These are phyloP conservation scores for Aspergillus affinis DNA, from an alignment of 495 filamentous ascomycete genomes.

Conservation along the genomic window DNA sequence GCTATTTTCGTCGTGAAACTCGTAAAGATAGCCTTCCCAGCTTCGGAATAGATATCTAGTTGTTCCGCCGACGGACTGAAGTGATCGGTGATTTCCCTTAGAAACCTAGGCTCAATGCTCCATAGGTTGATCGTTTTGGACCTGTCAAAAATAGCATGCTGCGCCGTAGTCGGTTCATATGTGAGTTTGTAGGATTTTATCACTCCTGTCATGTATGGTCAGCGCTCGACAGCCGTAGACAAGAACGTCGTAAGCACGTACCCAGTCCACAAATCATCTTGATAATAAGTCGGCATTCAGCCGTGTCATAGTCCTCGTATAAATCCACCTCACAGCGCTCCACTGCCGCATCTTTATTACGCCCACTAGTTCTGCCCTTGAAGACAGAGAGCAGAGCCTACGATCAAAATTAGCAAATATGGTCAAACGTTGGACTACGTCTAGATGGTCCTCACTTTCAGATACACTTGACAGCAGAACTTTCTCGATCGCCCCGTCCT, in stretches of 20 bases:
- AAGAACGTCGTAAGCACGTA: constrained; percentile 28
- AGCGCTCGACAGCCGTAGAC: not conserved
- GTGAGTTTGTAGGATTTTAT: constrained; percentile 89
- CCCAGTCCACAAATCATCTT: constrained; percentile 85
- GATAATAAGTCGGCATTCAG: constrained; percentile 77
- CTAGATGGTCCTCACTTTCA: constrained; percentile 46
- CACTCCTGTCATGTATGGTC: constrained; percentile 56
- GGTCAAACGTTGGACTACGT: not conserved
- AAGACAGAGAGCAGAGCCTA: constrained; percentile 76
- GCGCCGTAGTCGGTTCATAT: constrained; percentile 77
- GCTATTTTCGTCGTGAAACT: constrained; percentile 92
- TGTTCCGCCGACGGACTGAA: constrained; percentile 90
- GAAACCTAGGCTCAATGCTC: constrained; percentile 69
- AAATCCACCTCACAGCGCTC: constrained; percentile 85
- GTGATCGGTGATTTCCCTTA: constrained; percentile 86
- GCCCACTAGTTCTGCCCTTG: constrained; percentile 59
- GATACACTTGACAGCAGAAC: constrained; percentile 73
- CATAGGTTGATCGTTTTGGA: constrained; percentile 70
- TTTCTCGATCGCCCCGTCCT: constrained; percentile 41
- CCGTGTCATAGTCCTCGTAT: constrained; percentile 66
- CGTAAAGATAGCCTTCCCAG: constrained; percentile 72
- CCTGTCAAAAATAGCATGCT: constrained; percentile 85
- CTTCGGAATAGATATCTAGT: constrained; percentile 79
- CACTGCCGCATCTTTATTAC: constrained; percentile 74
- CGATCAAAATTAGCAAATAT: not conserved